A percentile compares a stretch with the other conserved stretches of the same genome.
phyloP scores from a whole-genome alignment of 192 early-diverging fungal species.

The Kappamyces sp. region DNA sequence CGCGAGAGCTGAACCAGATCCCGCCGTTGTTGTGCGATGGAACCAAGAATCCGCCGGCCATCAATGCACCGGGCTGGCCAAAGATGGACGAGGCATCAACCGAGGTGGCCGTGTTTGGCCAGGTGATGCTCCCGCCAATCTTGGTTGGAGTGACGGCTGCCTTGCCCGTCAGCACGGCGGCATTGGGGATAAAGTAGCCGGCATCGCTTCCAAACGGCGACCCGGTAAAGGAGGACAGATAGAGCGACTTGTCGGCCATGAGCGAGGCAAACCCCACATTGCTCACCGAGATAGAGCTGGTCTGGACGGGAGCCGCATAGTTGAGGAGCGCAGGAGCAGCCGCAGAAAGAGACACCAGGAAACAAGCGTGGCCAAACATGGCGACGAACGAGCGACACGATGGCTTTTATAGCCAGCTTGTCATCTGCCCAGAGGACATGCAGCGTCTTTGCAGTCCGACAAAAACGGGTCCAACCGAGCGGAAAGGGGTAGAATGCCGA shows the following conservation, averaged over 20 bases:
- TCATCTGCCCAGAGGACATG: too few species aligned
- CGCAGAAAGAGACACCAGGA: too few species aligned
- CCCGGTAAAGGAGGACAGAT: constrained; percentile 13
- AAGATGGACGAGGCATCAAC: constrained; percentile 4
- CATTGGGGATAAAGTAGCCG: constrained; percentile 1
- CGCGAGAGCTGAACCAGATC: background rate
- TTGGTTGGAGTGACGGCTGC: constrained; percentile 29
- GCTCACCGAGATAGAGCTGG: too few species aligned
- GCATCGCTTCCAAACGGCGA: constrained; percentile 16
- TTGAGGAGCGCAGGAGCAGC: too few species aligned
- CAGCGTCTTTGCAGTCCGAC: too few species aligned
- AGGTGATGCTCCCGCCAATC: constrained; percentile 7
- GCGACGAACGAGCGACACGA: too few species aligned
- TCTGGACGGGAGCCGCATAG: too few species aligned
- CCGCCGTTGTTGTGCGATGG: constrained; percentile 16
- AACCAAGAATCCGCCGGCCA: constrained; percentile 21
- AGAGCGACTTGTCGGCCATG: constrained; percentile 2
- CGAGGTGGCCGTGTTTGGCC: constrained; percentile 21
- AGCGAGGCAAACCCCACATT: constrained; percentile 15
- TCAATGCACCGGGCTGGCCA: constrained; percentile 17
- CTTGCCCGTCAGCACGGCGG: background rate
- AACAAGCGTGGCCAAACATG: too few species aligned
- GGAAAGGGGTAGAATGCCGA: too few species aligned
- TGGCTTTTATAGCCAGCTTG: too few species aligned
- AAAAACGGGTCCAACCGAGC: too few species aligned